Evolutionary conservation across 306 rosid species (phyloP), one percentile per base, ranked within the genome.

Genomic region (Dryas drummondii): DNA sequence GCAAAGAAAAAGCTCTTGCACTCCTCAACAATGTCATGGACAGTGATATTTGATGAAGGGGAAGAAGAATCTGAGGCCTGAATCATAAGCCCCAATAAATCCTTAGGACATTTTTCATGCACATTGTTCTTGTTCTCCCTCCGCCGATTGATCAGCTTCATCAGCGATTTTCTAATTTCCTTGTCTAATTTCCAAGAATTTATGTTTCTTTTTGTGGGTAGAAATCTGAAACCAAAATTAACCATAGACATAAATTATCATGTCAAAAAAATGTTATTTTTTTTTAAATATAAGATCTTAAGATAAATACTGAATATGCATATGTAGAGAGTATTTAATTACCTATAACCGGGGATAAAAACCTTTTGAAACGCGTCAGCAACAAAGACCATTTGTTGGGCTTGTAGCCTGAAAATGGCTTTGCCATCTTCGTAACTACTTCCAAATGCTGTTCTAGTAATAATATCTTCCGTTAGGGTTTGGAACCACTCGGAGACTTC

Each of bases 1-100:
- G 99, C 99, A 82, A 96, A 96, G 97, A 96, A 96, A 66, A 96
- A 96, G 78, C 88, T 88, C 90, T 96, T 96, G 85, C 99, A 96
- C 75, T 96, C 99, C 82, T 88, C 97, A 72, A 96, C 99, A 15
- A 96, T 96, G 85, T 96, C 99, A 32, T 90, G 72, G 54, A 91
- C 89, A 11, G 98, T 88, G 16, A 94, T 82, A 58, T 77, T 15
- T 0, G 63, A 26, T 0, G 82, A 56, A 9, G 82, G 61, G 7
- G 82, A 9, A 13, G 75, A 53, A 1, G 73, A 48, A 16, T 76
- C 70, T 8, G 96, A 89, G 0, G 96, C 99, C 47, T 85, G 78
- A 16, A 92, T 96, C 99, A 96, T 92, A 9, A 92, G 78, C 32
- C 98, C 96, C 51, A 96, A 70, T 70, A 96, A 78, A 83, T 96